A percentile compares a stretch with the other conserved stretches of the same genome.
These are phyloP conservation scores for Xerocomellus chrysenteron DNA, from an alignment of 768 basidiomycete genomes.

Conservation along the genomic window DNA sequence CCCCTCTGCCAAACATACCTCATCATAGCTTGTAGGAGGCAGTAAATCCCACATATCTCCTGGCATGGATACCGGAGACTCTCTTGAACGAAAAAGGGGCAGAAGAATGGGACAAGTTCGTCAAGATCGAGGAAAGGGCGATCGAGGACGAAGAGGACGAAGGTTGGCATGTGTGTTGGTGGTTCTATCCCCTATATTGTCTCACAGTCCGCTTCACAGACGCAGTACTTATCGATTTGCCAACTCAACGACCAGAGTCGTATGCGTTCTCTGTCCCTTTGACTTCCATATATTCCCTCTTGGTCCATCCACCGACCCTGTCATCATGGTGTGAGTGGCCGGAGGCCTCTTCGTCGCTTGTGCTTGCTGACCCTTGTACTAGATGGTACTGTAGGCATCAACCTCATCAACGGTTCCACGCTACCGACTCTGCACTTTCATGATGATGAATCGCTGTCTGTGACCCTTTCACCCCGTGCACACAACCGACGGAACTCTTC, in stretches of 20 bases:
- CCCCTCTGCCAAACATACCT: constrained; percentile 2
- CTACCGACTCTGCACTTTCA: constrained; percentile 93
- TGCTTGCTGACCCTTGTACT: constrained; percentile 1
- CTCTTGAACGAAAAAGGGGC: constrained; percentile 79
- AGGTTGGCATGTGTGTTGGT: constrained; percentile 41
- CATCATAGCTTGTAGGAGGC: constrained; percentile 54
- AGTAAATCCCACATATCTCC: constrained; percentile 69
- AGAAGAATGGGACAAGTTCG: constrained; percentile 88
- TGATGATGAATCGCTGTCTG: constrained; percentile 91
- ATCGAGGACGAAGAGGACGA: constrained; percentile 65
- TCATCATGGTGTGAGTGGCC: constrained; percentile 75
- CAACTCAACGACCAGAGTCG: constrained; percentile 79
- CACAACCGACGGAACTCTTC: constrained; percentile 38
- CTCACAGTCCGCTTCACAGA: constrained; percentile 43
- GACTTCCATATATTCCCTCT: constrained; percentile 84
- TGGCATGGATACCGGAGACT: constrained; percentile 93
- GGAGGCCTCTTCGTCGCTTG: background rate
- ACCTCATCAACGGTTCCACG: constrained; percentile 82
- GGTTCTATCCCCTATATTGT: background rate
- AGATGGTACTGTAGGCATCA: constrained; percentile 90
- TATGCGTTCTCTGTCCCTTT: constrained; percentile 96
- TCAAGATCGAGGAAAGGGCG: constrained; percentile 74
- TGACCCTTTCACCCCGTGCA: constrained; percentile 45
- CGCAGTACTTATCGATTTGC: constrained; percentile 81
- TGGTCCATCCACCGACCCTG: constrained; percentile 79